Evolutionary conservation across 2,329 filamentous ascomycete species (phyloP).

Genomic region (Hirsutella thompsonii): DNA sequence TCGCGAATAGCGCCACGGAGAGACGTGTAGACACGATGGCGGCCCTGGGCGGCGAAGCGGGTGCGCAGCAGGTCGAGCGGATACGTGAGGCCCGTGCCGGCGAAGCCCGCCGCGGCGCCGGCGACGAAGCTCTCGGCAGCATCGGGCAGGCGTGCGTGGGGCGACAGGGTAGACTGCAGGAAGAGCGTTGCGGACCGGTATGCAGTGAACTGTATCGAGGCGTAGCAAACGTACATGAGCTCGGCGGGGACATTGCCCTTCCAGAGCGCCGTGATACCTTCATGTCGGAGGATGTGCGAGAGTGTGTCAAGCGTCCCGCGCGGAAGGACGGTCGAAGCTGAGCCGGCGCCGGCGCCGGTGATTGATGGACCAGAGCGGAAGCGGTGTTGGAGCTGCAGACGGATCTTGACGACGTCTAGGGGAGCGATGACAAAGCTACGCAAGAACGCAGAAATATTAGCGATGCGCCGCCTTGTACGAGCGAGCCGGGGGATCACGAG

Average conservation of each 20-base stretch:
- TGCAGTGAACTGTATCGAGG: slow-evolving; percentile 76
- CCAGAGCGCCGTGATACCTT: slow-evolving; percentile 82
- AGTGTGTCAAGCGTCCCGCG: slow-evolving; percentile 65
- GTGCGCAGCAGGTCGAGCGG: slow-evolving; percentile 88
- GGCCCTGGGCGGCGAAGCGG: slow-evolving; percentile 90
- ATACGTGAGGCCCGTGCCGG: slow-evolving; percentile 76
- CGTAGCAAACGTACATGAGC: slow-evolving; percentile 85
- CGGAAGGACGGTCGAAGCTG: slow-evolving; percentile 47
- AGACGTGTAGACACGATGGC: slow-evolving; percentile 62
- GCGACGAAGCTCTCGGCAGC: slow-evolving; percentile 69
- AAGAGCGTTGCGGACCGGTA: slow-evolving; percentile 66
- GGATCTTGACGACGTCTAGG: slow-evolving; percentile 96
- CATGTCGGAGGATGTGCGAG: slow-evolving; percentile 61
- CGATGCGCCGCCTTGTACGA: background rate
- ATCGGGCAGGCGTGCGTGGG: slow-evolving; percentile 42
- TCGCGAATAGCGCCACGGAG: slow-evolving; percentile 55
- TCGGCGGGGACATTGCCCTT: slow-evolving; percentile 97
- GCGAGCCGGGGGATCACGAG: no score
- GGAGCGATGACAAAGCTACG: slow-evolving; percentile 84
- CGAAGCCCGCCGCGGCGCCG: slow-evolving; percentile 70
- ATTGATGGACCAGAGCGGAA: slow-evolving; percentile 66
- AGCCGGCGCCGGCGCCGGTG: no score
- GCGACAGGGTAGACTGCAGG: slow-evolving; percentile 40
- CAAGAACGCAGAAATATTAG: background rate
- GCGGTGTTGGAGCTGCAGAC: slow-evolving; percentile 84